Percentiles rank a stretch among this genome's conserved stretches.
These are phyloP conservation scores for Kodamaea leandrae DNA, from an alignment of 805 yeast genomes.

Conservation along the genomic window DNA sequence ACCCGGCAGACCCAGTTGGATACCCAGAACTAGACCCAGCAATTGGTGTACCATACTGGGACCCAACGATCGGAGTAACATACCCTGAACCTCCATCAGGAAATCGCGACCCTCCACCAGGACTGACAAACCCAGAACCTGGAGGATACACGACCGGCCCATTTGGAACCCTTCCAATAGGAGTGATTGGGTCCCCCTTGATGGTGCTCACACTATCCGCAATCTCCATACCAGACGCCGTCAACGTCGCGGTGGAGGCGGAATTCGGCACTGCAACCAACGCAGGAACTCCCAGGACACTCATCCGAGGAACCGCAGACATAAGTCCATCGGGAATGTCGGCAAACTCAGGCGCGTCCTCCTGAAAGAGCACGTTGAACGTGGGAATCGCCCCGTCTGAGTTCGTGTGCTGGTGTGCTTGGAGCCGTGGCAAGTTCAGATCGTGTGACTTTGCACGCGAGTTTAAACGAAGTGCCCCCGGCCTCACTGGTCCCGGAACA, in stretches of 20 bases:
- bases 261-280: slow-evolving; percentile 5
- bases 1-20: too few species aligned
- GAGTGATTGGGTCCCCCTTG: background rate
- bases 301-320: slow-evolving; percentile 26
- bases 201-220: slow-evolving; percentile 5
- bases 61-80: too few species aligned
- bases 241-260: slow-evolving; percentile 19
- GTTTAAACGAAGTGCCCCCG: slow-evolving; percentile 20
- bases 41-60: too few species aligned
- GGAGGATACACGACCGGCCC: background rate
- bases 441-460: slow-evolving; percentile 42
- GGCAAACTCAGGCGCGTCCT: slow-evolving; percentile 28
- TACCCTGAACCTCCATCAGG: too few species aligned
- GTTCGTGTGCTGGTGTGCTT: slow-evolving; percentile 12
- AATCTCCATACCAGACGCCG: slow-evolving; percentile 18
- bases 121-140: background rate
- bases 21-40: too few species aligned
- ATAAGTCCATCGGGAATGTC: slow-evolving; percentile 39
- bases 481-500: slow-evolving; percentile 1
- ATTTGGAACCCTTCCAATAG: too few species aligned
- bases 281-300: slow-evolving; percentile 16
- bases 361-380: slow-evolving; percentile 27
- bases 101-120: too few species aligned
- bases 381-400: slow-evolving; percentile 10
- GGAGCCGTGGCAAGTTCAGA: slow-evolving; percentile 35